These are phyloP conservation scores for Helicostylum pulchrum DNA, from an alignment of 192 early-diverging fungal species.

Conservation along the genomic window DNA sequence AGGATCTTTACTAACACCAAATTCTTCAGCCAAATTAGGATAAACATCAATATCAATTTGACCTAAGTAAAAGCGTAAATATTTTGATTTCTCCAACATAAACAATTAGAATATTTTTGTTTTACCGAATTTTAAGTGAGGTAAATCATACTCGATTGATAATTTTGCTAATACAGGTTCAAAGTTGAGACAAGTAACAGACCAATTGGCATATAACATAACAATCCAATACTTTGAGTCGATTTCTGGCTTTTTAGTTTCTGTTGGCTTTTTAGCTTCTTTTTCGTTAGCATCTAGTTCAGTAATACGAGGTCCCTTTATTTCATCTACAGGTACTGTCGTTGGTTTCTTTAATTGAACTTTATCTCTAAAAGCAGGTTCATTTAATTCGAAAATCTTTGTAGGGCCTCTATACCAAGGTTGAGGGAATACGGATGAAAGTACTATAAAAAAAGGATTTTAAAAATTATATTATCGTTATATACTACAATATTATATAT, in stretches of 20 bases:
- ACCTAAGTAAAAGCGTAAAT: conserved; percentile 14
- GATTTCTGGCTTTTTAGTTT: not conserved
- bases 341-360: conserved; percentile 11
- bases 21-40: conserved; percentile 43
- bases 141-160: conserved; percentile 41
- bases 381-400: conserved; percentile 40
- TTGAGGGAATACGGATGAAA: conserved; percentile 44
- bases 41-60: conserved; percentile 52
- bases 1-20: conserved; percentile 45
- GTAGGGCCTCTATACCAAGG: conserved; percentile 52
- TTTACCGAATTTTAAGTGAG: conserved; percentile 32
- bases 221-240: conserved; percentile 50
- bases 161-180: conserved; percentile 46
- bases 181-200: conserved; percentile 47
- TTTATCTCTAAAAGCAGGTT: conserved; percentile 27
- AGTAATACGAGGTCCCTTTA: conserved; percentile 20
- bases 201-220: conserved; percentile 53
- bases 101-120: not conserved
- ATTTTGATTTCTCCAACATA: too few species aligned
- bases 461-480: not conserved
- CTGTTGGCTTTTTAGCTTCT: not conserved
- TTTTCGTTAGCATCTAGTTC: conserved; percentile 34
- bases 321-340: conserved; percentile 1
- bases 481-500: not conserved
- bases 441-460: conserved; percentile 3